Evolutionary conservation across 2,329 filamentous ascomycete species (phyloP).

Genomic region (Metarhizium humberi): DNA sequence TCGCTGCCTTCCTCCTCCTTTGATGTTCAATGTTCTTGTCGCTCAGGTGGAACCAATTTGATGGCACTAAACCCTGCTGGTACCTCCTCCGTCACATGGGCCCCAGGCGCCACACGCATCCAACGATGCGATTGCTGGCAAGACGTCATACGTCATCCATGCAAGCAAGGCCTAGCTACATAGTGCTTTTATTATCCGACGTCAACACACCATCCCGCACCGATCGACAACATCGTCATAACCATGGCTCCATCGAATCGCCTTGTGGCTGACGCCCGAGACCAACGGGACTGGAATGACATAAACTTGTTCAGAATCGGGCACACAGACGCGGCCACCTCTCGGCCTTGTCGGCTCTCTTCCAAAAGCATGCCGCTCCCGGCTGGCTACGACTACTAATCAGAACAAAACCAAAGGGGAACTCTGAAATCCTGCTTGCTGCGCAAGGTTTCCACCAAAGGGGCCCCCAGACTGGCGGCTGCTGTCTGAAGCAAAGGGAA

Average conservation of each 20-base stretch:
- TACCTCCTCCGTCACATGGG: neutral
- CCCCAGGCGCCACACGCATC: neutral
- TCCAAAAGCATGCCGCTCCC: neutral
- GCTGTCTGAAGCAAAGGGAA: neutral
- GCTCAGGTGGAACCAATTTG: no score
- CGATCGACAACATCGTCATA: conserved; percentile 1
- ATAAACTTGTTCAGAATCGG: no score
- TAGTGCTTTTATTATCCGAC: neutral
- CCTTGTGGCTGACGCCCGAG: no score
- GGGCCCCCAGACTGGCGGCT: neutral
- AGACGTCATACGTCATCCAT: neutral
- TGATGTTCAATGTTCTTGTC: no score
- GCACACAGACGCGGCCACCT: no score
- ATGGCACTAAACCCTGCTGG: no score
- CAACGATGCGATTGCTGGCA: neutral
- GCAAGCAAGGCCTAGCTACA: no score
- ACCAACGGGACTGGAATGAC: no score
- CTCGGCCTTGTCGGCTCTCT: no score
- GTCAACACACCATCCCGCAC: neutral
- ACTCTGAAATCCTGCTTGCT: neutral
- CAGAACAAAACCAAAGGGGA: neutral
- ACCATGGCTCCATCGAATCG: neutral
- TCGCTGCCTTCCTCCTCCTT: no score
- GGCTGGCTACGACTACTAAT: neutral
- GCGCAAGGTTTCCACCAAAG: neutral